A percentile compares a stretch with the other conserved stretches of the same genome.
phyloP scores from a whole-genome alignment of 2,329 filamentous ascomycete species.

The Fusarium pseudoanthophilum region DNA sequence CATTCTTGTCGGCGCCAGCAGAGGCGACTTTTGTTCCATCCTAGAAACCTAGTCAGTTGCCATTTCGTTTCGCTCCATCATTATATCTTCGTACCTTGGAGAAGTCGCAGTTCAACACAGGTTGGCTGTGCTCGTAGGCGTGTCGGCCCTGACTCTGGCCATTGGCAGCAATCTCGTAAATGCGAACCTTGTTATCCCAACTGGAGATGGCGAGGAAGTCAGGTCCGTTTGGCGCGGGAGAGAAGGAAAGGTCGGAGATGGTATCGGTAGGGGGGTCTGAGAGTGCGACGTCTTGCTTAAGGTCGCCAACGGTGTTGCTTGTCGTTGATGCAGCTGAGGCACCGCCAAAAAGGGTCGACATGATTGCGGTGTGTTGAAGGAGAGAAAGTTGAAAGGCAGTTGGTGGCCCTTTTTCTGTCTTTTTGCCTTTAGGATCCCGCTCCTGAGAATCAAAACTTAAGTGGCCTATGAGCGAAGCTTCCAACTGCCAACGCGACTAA shows the following conservation, averaged over 20 bases:
- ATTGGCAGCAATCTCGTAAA: constrained; percentile 87
- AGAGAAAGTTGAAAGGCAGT: constrained; percentile 9
- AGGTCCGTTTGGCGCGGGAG: constrained; percentile 63
- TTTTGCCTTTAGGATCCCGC: not conserved
- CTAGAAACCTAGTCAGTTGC: constrained; percentile 57
- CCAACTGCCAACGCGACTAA: not conserved
- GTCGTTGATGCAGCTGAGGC: constrained; percentile 61
- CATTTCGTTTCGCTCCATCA: not conserved
- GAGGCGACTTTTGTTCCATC: constrained; percentile 91
- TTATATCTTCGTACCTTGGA: constrained; percentile 73
- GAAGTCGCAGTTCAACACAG: constrained; percentile 87
- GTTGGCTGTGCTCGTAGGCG: constrained; percentile 84
- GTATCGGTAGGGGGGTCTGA: constrained; percentile 85
- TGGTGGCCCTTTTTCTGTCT: constrained; percentile 9
- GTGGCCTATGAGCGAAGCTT: not conserved
- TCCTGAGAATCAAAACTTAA: not conserved
- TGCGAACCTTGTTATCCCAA: constrained; percentile 98
- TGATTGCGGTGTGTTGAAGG: constrained; percentile 50
- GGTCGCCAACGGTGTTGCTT: constrained; percentile 84
- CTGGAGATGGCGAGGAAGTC: constrained; percentile 91
- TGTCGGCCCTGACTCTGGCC: constrained; percentile 88
- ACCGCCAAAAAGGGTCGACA: constrained; percentile 73
- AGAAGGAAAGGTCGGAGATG: constrained; percentile 89
- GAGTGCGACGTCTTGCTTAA: constrained; percentile 87
- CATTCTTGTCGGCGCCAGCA: constrained; percentile 89